A percentile compares a stretch with the other conserved stretches of the same genome.
phyloP scores from a whole-genome alignment of 345 rosid genomes.

The Reutealis trisperma region DNA sequence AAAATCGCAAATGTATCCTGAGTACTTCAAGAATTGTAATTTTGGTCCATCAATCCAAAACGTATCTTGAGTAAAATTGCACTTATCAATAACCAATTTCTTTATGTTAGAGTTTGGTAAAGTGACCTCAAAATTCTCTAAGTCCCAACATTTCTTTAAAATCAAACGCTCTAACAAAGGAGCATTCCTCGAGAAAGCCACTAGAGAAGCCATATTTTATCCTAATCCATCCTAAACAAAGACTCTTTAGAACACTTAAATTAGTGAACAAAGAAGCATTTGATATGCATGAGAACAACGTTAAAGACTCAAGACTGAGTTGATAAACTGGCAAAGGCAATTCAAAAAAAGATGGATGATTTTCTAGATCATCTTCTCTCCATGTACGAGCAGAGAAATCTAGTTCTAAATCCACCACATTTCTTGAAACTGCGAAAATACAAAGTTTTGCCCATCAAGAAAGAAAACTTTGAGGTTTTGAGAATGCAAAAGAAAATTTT shows the following conservation, averaged over 20 bases:
- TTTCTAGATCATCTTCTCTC: slow-evolving; percentile 11
- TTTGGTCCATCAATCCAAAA: too few relatives aligned
- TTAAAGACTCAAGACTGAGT: slow-evolving; percentile 28
- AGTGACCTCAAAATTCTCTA: not conserved
- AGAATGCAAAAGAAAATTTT: too few relatives aligned
- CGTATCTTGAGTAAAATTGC: too few relatives aligned
- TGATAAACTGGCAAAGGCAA: slow-evolving; percentile 31
- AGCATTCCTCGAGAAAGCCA: slow-evolving; percentile 13
- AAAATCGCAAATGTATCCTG: too few relatives aligned
- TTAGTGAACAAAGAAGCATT: too few relatives aligned
- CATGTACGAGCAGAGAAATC: slow-evolving; percentile 44
- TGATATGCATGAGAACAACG: slow-evolving; percentile 35
- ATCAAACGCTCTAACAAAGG: slow-evolving; percentile 36
- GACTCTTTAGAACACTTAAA: too few relatives aligned
- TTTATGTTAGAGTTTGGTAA: slow-evolving; percentile 15
- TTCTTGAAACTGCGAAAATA: too few relatives aligned
- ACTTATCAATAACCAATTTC: slow-evolving; percentile 25
- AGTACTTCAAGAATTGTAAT: too few relatives aligned
- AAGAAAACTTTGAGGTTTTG: too few relatives aligned
- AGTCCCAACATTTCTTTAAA: slow-evolving; percentile 39
- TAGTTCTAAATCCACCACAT: too few relatives aligned
- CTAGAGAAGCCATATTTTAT: slow-evolving; percentile 12
- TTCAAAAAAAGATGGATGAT: not conserved
- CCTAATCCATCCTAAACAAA: slow-evolving; percentile 42
- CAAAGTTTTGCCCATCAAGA: too few relatives aligned